Base-by-base conservation (phyloP, 1,284 basidiomycete species). In the Rhodotorula sp. region DNA sequence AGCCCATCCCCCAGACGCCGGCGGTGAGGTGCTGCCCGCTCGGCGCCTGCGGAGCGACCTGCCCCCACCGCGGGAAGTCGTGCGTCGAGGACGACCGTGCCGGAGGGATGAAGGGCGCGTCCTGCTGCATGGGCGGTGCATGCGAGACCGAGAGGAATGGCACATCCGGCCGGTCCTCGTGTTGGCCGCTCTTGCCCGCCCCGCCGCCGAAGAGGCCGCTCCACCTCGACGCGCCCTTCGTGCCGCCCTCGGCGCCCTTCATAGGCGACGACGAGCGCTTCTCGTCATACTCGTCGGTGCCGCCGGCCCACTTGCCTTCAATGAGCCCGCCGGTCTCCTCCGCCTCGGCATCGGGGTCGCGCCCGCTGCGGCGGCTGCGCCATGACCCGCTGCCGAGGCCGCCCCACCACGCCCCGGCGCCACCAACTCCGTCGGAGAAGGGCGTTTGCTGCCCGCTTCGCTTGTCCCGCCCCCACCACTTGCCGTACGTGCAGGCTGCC, bases 281-380 rank as follows among this genome's bases (percentile, higher is more conserved):
- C 58, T 34, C 39, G 41, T 54, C 44, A 12, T 67, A 34, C 1
- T 61, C 66, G 51, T 61, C 50, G 25, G 46, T 56, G n/a, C 34
- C 36, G 56, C 25, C 34, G 53, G 17, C 32, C 15, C 32, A 50
- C 36, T 53, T 61, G 22, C 34, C 57, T 39, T 61, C 66, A 25
- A 75, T 70, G 21, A 75, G 54, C 9, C 59, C 73, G 13, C 65
- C 70, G 27, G 61, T 56, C 66, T 72, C 73, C 6, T 70, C 72
- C 19, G 39, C 39, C 4, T 68, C 60, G 9, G 57, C 57, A 8
- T 29, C 48, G 9, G 41, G 53, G 27, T 67, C 69, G 32, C 34
- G 39, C 9, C 36, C 32, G 56, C 29, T 37, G 21, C 41, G 41
- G n/a, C 62, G 41, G 13, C 58, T 48, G 12, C 64, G 25, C 55